Percentiles rank a stretch among this genome's conserved stretches.
Conservation (phyloP, 345 rosid genomes). For the Gossypium arboreum region DNA sequence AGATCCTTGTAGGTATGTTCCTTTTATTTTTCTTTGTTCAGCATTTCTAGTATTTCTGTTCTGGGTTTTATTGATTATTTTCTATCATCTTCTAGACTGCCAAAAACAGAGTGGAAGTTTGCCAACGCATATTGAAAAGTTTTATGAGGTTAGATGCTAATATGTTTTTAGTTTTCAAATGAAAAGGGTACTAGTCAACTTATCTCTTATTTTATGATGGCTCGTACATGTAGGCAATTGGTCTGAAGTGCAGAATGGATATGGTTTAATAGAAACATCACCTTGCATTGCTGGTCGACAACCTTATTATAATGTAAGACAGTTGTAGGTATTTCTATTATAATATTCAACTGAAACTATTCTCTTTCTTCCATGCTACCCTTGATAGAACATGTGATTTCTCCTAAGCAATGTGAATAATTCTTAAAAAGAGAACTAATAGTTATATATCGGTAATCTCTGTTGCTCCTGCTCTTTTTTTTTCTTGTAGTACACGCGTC, state of each 20-base stretch:
- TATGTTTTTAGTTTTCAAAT: slow-evolving; percentile 8
- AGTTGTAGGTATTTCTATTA: not conserved
- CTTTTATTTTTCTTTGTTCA: not conserved
- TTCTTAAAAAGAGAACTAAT: not conserved
- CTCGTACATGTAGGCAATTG: slow-evolving; percentile 61
- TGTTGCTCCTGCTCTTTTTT: too few relatives aligned
- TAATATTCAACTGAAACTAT: not conserved
- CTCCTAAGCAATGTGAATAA: not conserved
- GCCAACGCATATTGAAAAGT: slow-evolving; percentile 72
- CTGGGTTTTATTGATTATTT: not conserved
- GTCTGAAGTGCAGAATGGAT: slow-evolving; percentile 76
- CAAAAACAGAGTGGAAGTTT: slow-evolving; percentile 85
- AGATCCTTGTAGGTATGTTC: not conserved
- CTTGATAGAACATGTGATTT: not conserved
- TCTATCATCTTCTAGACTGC: slow-evolving; percentile 56
- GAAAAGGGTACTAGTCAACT: not conserved
- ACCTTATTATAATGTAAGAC: slow-evolving; percentile 59
- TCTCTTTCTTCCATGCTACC: slow-evolving; percentile 1
- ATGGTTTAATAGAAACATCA: slow-evolving; percentile 91
- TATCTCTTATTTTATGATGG: slow-evolving; percentile 3
- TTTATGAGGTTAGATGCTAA: slow-evolving; percentile 69
- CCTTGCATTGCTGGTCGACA: slow-evolving; percentile 76
- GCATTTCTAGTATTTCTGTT: not conserved
- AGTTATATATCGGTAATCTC: not conserved
- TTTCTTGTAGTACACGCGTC: too few relatives aligned